Conservation (phyloP, 768 basidiomycete species). For the Mycena filopes region DNA sequence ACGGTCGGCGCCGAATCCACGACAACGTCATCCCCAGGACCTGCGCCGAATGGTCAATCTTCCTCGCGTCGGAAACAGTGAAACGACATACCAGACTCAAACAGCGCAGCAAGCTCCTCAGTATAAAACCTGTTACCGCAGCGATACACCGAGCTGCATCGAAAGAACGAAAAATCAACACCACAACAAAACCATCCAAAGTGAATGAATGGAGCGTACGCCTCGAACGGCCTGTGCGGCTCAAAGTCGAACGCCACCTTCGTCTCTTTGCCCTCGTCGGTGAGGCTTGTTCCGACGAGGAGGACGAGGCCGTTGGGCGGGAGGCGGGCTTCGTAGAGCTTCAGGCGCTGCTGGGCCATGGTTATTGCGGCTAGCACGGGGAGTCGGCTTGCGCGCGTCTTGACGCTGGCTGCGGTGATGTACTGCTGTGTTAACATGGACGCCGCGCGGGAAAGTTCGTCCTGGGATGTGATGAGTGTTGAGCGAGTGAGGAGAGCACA, state of each 20-base stretch:
- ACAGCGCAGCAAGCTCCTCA: conserved; percentile 93
- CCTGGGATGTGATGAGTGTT: conserved; percentile 51
- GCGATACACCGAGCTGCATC: conserved; percentile 88
- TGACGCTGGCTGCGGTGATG: conserved; percentile 99
- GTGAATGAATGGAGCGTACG: conserved; percentile 63
- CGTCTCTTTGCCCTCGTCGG: conserved; percentile 99
- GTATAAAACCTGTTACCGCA: conserved; percentile 99
- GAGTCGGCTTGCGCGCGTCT: conserved; percentile 96
- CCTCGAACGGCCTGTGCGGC: conserved; percentile 99
- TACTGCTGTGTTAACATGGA: conserved; percentile 99
- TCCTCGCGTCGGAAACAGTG: too few relatives aligned
- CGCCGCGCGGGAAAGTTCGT: conserved; percentile 94
- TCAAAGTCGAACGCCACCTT: conserved; percentile 99
- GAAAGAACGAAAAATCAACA: background rate
- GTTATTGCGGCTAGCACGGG: conserved; percentile 99
- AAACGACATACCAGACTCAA: too few relatives aligned
- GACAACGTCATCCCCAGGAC: too few relatives aligned
- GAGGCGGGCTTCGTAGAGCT: conserved; percentile 96
- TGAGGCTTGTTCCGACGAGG: conserved; percentile 97
- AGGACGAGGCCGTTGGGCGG: conserved; percentile 97
- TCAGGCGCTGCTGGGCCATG: conserved; percentile 96
- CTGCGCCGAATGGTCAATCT: too few relatives aligned
- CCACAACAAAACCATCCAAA: too few relatives aligned
- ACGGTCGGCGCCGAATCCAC: too few relatives aligned
- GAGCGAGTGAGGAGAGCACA: background rate